Conservation (phyloP, 371 early-diverging fungal genomes). For the Parasitella parasitica region DNA sequence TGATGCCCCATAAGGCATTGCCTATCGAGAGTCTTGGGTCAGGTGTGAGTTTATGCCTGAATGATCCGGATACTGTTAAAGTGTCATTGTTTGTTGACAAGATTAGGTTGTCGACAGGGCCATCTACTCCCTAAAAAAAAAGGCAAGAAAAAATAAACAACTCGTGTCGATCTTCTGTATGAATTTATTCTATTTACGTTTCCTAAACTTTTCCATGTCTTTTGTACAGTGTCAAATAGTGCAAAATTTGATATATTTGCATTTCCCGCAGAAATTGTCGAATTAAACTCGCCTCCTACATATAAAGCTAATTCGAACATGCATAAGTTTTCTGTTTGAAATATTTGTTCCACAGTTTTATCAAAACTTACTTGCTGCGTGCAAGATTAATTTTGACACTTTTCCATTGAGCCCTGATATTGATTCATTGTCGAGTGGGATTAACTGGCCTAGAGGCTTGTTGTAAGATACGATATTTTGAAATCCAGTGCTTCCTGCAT, state of each 20-base stretch:
- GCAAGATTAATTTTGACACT: conserved; percentile 16
- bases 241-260: conserved; percentile 16
- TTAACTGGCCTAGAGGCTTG: conserved; percentile 9
- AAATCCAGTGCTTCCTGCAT: background rate
- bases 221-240: conserved; percentile 11
- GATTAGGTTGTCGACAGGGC: conserved; percentile 26
- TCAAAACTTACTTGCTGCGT: conserved; percentile 27
- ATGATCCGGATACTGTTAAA: conserved; percentile 32
- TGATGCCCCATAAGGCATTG: conserved; percentile 22
- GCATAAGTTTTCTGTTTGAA: background rate
- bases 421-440: conserved; percentile 9
- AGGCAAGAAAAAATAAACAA: background rate
- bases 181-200: conserved; percentile 12
- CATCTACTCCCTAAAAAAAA: conserved; percentile 34
- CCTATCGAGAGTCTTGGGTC: background rate
- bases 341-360: background rate
- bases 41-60: background rate
- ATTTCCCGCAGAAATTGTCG: background rate
- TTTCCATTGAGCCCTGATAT: conserved; percentile 23
- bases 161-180: background rate
- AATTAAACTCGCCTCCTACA: conserved; percentile 35
- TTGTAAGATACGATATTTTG: conserved; percentile 34
- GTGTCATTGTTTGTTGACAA: conserved; percentile 17
- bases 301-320: conserved; percentile 21
- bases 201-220: conserved; percentile 26